These are phyloP conservation scores for Cercospora berteroae DNA, from an alignment of 2,329 filamentous ascomycete genomes.

Conservation along the genomic window DNA sequence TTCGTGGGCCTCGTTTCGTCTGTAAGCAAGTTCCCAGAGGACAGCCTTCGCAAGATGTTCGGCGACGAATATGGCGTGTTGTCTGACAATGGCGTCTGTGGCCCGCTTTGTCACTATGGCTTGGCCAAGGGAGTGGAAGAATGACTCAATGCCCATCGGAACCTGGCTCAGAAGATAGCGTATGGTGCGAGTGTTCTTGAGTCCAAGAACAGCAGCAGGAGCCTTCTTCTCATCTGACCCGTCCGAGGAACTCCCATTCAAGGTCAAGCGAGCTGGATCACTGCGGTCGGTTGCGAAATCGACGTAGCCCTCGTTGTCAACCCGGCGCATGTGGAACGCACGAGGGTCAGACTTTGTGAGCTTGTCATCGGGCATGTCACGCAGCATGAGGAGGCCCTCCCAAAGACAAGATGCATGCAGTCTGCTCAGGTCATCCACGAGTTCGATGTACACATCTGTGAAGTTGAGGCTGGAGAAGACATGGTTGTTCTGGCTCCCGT, in stretches of 20 bases:
- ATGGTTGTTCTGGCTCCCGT: constrained; percentile 59
- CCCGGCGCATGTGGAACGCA: constrained; percentile 31
- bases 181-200: constrained; percentile 76
- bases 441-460: constrained; percentile 74
- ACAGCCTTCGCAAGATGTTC: constrained; percentile 67
- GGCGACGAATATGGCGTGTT: constrained; percentile 60
- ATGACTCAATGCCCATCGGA: constrained; percentile 74
- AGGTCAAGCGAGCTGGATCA: constrained; percentile 6
- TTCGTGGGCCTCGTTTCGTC: constrained; percentile 25
- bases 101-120: constrained; percentile 71
- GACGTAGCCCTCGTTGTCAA: constrained; percentile 33
- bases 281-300: constrained; percentile 26
- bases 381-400: constrained; percentile 76
- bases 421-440: constrained; percentile 73
- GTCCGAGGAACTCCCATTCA: constrained; percentile 11
- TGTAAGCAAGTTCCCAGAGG: constrained; percentile 31
- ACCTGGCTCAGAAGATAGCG: constrained; percentile 75
- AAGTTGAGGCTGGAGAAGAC: constrained; percentile 76
- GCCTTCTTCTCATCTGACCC: constrained; percentile 10
- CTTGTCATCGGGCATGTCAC: constrained; percentile 70
- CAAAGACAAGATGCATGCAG: constrained; percentile 77
- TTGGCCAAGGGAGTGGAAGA: constrained; percentile 83
- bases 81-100: constrained; percentile 59
- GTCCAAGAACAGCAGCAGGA: constrained; percentile 38
- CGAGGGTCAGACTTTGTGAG: constrained; percentile 47